phyloP scores from a whole-genome alignment of 768 basidiomycete genomes.

The Tylopilus intermedius region DNA sequence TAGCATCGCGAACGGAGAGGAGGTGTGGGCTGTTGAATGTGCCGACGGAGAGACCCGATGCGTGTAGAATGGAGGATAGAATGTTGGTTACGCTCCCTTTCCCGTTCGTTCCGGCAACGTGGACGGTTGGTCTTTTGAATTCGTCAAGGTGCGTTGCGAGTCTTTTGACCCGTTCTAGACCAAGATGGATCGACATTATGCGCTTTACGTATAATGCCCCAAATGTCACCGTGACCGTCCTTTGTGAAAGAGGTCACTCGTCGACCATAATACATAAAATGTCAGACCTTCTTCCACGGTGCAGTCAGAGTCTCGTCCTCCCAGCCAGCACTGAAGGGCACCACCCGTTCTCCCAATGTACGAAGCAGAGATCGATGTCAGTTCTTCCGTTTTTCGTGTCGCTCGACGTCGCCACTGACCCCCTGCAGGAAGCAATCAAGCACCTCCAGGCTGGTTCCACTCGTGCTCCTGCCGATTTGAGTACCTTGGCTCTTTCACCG shows the following conservation, averaged over 20 bases:
- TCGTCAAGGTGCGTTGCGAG: constrained; percentile 48
- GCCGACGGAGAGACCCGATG: constrained; percentile 58
- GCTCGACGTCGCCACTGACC: not conserved
- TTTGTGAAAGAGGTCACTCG: too few relatives aligned
- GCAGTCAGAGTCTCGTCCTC: not conserved
- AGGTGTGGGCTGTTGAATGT: constrained; percentile 94
- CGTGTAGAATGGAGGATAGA: constrained; percentile 66
- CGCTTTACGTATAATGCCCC: constrained; percentile 3
- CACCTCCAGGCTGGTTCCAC: constrained; percentile 23
- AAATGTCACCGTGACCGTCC: not conserved
- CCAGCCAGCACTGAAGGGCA: not conserved
- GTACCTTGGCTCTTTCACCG: constrained; percentile 17
- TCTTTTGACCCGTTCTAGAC: constrained; percentile 51
- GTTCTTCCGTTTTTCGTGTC: not conserved
- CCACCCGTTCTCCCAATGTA: constrained; percentile 10
- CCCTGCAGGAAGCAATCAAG: constrained; percentile 15
- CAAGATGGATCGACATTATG: constrained; percentile 70
- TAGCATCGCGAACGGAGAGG: constrained; percentile 68
- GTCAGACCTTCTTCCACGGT: too few relatives aligned
- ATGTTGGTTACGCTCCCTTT: constrained; percentile 91
- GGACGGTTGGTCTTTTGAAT: constrained; percentile 75
- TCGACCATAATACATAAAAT: too few relatives aligned
- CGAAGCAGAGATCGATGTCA: constrained; percentile 18
- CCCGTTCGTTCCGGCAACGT: constrained; percentile 94
- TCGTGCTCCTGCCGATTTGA: constrained; percentile 14